These are phyloP conservation scores for Fusarium fujikuroi DNA, from an alignment of 2,329 filamentous ascomycete genomes.

Conservation along the genomic window DNA sequence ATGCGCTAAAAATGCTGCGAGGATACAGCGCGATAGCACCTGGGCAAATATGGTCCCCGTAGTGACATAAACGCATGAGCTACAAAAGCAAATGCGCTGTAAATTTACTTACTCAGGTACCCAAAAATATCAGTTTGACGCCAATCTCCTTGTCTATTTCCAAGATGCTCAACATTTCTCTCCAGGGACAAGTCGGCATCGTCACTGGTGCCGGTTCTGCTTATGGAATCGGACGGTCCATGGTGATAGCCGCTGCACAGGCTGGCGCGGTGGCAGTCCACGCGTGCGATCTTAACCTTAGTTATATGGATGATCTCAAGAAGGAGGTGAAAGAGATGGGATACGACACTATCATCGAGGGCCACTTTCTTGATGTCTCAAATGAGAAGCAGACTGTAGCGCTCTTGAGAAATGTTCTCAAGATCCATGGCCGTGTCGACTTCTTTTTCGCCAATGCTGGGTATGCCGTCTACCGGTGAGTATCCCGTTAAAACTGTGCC, in stretches of 20 bases:
- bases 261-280: slow-evolving; percentile 35
- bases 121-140: neutral
- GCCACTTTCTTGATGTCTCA: neutral
- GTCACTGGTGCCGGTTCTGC: slow-evolving; percentile 45
- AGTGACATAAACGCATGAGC: neutral
- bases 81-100: neutral
- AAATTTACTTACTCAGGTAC: neutral
- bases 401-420: neutral
- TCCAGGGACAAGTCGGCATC: slow-evolving; percentile 32
- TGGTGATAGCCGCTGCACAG: slow-evolving; percentile 31
- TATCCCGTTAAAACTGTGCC: fast-evolving
- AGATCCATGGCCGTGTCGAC: slow-evolving; percentile 25
- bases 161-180: neutral
- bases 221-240: slow-evolving; percentile 42
- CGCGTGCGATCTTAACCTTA: slow-evolving; percentile 28
- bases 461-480: slow-evolving; percentile 22
- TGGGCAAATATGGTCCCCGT: neutral
- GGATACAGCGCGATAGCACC: neutral
- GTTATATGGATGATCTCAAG: slow-evolving; percentile 8
- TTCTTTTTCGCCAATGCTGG: slow-evolving; percentile 41
- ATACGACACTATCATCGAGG: neutral
- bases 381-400: neutral
- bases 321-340: slow-evolving; percentile 1
- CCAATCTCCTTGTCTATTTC: too few relatives aligned
- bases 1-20: neutral